phyloP scores from a whole-genome alignment of 2,329 filamentous ascomycete genomes.

The Calonectria pseudoturangicola region DNA sequence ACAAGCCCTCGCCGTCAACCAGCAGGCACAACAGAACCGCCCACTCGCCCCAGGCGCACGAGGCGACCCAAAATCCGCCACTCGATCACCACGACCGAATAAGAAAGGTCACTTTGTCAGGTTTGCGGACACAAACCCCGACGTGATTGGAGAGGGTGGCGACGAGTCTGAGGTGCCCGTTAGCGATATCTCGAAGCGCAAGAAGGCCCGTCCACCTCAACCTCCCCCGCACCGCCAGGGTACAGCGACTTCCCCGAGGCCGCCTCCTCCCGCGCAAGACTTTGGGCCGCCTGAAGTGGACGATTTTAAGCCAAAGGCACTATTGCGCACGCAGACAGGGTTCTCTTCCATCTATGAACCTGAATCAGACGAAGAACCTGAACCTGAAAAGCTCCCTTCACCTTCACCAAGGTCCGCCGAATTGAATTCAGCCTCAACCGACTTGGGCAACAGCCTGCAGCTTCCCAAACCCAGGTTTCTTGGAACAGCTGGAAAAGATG shows the following conservation, averaged over 20 bases:
- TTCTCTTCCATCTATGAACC: constrained; percentile 54
- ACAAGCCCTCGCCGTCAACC: constrained; percentile 69
- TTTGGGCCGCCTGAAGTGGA: constrained; percentile 54
- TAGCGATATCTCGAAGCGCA: constrained; percentile 80
- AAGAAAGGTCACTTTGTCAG: constrained; percentile 83
- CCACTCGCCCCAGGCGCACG: constrained; percentile 60
- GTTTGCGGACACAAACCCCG: constrained; percentile 83
- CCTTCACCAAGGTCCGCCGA: constrained; percentile 44
- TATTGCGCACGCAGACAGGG: constrained; percentile 59
- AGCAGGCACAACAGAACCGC: constrained; percentile 66
- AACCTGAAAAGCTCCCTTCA: constrained; percentile 39
- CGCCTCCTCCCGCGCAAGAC: constrained; percentile 42
- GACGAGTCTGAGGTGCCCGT: constrained; percentile 87
- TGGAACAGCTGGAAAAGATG: constrained; percentile 65
- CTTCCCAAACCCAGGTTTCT: constrained; percentile 65
- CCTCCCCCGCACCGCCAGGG: constrained; percentile 53
- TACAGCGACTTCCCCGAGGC: constrained; percentile 39
- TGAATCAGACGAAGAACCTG: constrained; percentile 46
- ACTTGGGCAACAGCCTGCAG: constrained; percentile 47
- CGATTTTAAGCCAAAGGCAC: constrained; percentile 71
- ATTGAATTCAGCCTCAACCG: constrained; percentile 45
- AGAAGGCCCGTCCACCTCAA: constrained; percentile 62
- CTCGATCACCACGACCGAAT: constrained; percentile 66
- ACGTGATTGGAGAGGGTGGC: constrained; percentile 92
- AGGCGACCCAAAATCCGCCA: constrained; percentile 65